These are phyloP conservation scores for Thraustochytrium striatum DNA, from an alignment of 352 stramenopile species.

Conservation along the genomic window DNA sequence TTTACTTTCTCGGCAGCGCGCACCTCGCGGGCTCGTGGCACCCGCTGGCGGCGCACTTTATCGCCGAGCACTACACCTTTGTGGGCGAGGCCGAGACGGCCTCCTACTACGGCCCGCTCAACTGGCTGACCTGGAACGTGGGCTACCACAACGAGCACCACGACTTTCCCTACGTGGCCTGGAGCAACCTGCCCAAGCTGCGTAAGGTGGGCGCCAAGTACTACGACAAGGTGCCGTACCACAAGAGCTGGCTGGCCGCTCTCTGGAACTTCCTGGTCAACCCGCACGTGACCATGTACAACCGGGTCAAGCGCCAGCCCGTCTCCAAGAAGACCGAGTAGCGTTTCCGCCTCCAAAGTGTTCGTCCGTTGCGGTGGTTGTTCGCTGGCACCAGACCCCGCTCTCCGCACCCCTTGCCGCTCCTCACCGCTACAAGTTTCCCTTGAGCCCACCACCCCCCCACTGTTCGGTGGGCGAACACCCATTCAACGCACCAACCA, in stretches of 20 bases:
- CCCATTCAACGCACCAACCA: no score
- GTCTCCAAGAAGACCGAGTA: neutral
- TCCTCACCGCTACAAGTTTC: no score
- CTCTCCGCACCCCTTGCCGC: no score
- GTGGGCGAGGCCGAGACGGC: conserved; percentile 90
- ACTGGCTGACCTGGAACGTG: conserved; percentile 94
- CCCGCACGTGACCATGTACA: conserved; percentile 83
- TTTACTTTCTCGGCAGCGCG: conserved; percentile 85
- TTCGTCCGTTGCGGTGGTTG: no score
- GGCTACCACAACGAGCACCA: conserved; percentile 98
- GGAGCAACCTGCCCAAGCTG: conserved; percentile 66
- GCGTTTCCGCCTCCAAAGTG: no score
- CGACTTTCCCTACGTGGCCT: conserved; percentile 79
- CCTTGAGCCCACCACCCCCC: no score
- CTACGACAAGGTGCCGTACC: conserved; percentile 87
- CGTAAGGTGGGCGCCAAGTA: conserved; percentile 66
- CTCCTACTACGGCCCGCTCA: conserved; percentile 94
- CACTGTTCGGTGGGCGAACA: no score
- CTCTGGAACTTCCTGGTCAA: conserved; percentile 88
- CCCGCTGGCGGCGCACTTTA: conserved; percentile 92
- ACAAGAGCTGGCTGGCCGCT: conserved; percentile 85
- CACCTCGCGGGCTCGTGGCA: conserved; percentile 85
- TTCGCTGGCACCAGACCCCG: no score
- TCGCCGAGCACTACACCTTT: conserved; percentile 95
- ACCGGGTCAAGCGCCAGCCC: conserved; percentile 71